Conservation (phyloP, 2,329 filamentous ascomycete species). For the Alternaria angustiovoidea region DNA sequence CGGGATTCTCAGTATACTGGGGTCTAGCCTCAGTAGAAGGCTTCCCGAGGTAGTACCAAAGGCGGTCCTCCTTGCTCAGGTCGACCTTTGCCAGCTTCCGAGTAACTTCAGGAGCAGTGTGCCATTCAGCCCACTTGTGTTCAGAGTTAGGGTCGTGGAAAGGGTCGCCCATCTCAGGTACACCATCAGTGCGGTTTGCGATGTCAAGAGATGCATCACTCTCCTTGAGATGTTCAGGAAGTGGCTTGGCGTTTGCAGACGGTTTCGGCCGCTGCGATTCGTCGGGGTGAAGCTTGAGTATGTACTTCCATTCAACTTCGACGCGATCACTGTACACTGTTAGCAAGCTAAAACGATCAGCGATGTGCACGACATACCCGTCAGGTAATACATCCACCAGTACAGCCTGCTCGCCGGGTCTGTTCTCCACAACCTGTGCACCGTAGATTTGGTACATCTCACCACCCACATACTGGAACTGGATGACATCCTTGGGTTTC, state of each 20-base stretch:
- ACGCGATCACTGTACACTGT: slow-evolving; percentile 66
- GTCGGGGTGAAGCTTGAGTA: slow-evolving; percentile 74
- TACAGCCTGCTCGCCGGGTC: slow-evolving; percentile 75
- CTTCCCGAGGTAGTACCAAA: slow-evolving; percentile 90
- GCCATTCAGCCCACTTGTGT: slow-evolving; percentile 72
- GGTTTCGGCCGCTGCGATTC: slow-evolving; percentile 78
- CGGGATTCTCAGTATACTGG: slow-evolving; percentile 85
- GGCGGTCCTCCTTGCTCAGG: slow-evolving; percentile 73
- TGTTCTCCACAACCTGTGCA: slow-evolving; percentile 85
- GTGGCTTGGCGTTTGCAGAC: slow-evolving; percentile 73
- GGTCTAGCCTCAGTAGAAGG: slow-evolving; percentile 88
- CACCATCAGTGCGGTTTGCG: slow-evolving; percentile 59
- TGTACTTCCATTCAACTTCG: slow-evolving; percentile 86
- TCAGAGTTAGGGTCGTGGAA: slow-evolving; percentile 57
- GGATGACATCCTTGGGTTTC: slow-evolving; percentile 78
- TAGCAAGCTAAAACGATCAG: slow-evolving; percentile 15
- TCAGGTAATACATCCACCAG: slow-evolving; percentile 85
- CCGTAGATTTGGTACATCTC: slow-evolving; percentile 92
- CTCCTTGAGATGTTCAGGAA: slow-evolving; percentile 66
- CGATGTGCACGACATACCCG: slow-evolving; percentile 65
- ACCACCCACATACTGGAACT: slow-evolving; percentile 78
- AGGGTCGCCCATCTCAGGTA: slow-evolving; percentile 56
- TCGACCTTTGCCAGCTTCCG: slow-evolving; percentile 73
- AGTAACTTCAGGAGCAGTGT: slow-evolving; percentile 57
- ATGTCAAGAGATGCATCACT: slow-evolving; percentile 55